A percentile compares a stretch with the other conserved stretches of the same genome.
Evolutionary conservation across 495 filamentous ascomycete genomes (phyloP).

Genomic region (Hypoxylon cercidicola): DNA sequence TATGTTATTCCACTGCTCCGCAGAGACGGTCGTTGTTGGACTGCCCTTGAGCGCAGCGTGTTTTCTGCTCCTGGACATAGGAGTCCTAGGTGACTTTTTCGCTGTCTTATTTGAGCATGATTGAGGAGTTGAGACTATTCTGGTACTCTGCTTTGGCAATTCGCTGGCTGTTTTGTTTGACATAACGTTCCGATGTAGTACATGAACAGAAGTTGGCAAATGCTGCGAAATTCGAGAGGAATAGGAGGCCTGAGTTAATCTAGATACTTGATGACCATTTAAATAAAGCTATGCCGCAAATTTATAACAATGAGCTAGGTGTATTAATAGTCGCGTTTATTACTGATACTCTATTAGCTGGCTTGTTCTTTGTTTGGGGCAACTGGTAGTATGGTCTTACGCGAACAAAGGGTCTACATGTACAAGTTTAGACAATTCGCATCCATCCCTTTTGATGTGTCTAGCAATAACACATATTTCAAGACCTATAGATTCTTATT

Average conservation of each 20-base stretch:
- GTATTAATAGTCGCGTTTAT: too few species aligned
- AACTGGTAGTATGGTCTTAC: too few species aligned
- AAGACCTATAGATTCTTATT: too few species aligned
- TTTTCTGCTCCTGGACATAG: constrained; percentile 4
- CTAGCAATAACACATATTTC: too few species aligned
- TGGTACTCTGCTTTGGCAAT: not conserved
- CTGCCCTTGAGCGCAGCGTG: constrained; percentile 20
- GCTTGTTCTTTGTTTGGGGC: too few species aligned
- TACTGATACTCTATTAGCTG: too few species aligned
- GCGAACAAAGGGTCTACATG: too few species aligned
- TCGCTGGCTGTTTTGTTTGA: not conserved
- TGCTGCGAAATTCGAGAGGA: not conserved
- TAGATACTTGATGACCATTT: too few species aligned
- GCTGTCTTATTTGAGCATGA: not conserved
- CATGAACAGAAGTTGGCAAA: not conserved
- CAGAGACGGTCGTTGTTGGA: constrained; percentile 3
- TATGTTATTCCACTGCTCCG: constrained; percentile 23
- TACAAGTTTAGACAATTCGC: too few species aligned
- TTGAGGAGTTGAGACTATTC: not conserved
- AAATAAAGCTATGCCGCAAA: too few species aligned
- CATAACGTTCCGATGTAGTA: not conserved
- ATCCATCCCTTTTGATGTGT: too few species aligned
- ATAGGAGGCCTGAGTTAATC: not conserved
- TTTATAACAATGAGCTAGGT: too few species aligned
- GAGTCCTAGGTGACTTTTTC: not conserved